Conservation (phyloP, 2,329 filamentous ascomycete genomes). For the Westerdykella ornata region DNA sequence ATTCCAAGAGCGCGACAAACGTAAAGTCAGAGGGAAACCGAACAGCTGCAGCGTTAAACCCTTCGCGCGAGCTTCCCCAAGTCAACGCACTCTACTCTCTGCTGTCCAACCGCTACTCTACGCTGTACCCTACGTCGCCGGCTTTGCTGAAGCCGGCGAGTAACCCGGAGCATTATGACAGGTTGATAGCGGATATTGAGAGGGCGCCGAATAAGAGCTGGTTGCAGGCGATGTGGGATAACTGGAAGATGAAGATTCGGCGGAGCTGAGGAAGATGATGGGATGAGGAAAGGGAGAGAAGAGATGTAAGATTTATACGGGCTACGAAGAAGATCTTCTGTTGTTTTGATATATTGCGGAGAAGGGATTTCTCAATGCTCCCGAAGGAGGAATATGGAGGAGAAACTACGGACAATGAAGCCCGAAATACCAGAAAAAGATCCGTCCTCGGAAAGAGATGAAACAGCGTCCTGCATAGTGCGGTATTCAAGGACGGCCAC, state of each 20-base stretch:
- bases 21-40: not conserved
- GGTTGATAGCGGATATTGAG: conserved; percentile 34
- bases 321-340: not conserved
- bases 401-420: too few species aligned
- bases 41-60: conserved; percentile 12
- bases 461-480: too few species aligned
- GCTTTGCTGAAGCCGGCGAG: conserved; percentile 27
- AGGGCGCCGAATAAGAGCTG: conserved; percentile 31
- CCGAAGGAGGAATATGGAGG: too few species aligned
- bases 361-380: too few species aligned
- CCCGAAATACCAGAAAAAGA: too few species aligned
- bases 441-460: too few species aligned
- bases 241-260: conserved; percentile 36
- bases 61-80: conserved; percentile 38
- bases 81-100: conserved; percentile 55
- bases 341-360: not conserved
- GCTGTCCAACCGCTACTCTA: conserved; percentile 53
- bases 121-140: conserved; percentile 29
- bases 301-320: not conserved
- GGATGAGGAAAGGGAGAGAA: not conserved
- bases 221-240: conserved; percentile 30
- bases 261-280: conserved; percentile 15
- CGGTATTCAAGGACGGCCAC: too few species aligned
- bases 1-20: not conserved
- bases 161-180: conserved; percentile 33